Evolutionary conservation across 179 eudicot species (phyloP), one percentile per base, ranked within the genome.

Genomic region (Beta macrorhiza): DNA sequence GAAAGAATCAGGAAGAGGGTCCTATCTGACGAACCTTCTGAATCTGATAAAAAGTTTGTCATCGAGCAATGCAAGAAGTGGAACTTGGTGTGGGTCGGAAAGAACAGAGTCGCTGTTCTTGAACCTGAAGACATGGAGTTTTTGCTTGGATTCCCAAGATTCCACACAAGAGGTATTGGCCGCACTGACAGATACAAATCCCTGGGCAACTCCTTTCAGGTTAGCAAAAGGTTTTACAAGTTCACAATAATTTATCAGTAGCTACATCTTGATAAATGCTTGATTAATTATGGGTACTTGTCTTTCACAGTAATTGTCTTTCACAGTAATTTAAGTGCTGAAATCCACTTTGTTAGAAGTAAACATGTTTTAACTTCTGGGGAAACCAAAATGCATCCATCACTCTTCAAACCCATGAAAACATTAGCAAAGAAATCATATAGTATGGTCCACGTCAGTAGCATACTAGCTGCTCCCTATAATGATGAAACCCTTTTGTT

Each of bases 1-100:
- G 91, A 90, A 25, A 87, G 86, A 72, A 88, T 93, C 7, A 84
- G 91, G 32, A 78, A 77, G 57, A 84, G 88, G 19, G 80, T 91
- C 7, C 86, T 81, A 57, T 72, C 88, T 45, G 88, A 78, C 32
- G 87, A 81, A 52, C 98, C 98, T 17, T 87, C 98, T 22, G 32
- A 13, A 11, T 0, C 19, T 12, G 92, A 89, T 45, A 87, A 85
- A 53, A 87, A 85, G 59, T 80, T 59, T 37, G 89, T 92, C 1
- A 44, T 88, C 0, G 78, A 88, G 0, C 82, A 88, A 56, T 91
- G 92, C 79, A 76, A 88, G 57, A 92, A 90, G 65, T 93, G 97
- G 98, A 93, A 93, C 55, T 59, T 93, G 58, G 91, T 92, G 7
- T 91, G 98, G 97, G 94, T 92, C 0, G 97, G 97, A n/a, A 88